Evolutionary conservation across 306 rosid genomes (phyloP), one percentile per base, ranked within the genome.

Genomic region (Senna tora): DNA sequence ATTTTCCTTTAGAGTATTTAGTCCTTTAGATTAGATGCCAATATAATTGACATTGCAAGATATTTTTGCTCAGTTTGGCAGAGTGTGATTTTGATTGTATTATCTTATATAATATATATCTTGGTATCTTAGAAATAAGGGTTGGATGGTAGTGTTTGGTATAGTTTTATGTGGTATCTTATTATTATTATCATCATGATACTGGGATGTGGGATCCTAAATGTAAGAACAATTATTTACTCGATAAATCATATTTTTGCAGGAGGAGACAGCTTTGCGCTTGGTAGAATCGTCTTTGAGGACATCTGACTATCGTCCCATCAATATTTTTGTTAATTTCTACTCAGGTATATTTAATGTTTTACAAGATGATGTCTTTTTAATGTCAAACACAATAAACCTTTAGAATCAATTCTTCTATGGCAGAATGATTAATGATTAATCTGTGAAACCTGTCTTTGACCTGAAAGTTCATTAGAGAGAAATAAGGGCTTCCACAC

Each of bases 251-350:
- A 53, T 64, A 73, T 51, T 30, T 62, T 28, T 77, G 79, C 86
- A 91, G 97, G 98, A 93, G 74, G 98, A 93, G 82, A 82, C 97
- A 9, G 92, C 97, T 53, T 21, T 89, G 82, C 89, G 97, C 68
- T 67, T 91, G 74, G 97, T 86, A 72, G 87, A 82, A 79, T 57
- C 92, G 69, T 86, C 96, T 39, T 67, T 86, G 39, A 67, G 85
- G 64, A 90, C 94, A 61, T 82, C 90, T 5, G 96, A 91, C 72
- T 86, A 89, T 82, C 89, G 98, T 20, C 94, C 97, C 32, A 84
- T 91, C 85, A 91, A 83, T 77, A 56, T 93, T 75, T 91, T 87
- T 30, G 87, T 93, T 65, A 86, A 89, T 72, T 93, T 84, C 78
- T 93, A 91, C 79, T 91, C 98, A 82, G 97, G 98, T 91, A 41